Evolutionary conservation across 2,329 filamentous ascomycete genomes (phyloP).

Genomic region (Calonectria montana): DNA sequence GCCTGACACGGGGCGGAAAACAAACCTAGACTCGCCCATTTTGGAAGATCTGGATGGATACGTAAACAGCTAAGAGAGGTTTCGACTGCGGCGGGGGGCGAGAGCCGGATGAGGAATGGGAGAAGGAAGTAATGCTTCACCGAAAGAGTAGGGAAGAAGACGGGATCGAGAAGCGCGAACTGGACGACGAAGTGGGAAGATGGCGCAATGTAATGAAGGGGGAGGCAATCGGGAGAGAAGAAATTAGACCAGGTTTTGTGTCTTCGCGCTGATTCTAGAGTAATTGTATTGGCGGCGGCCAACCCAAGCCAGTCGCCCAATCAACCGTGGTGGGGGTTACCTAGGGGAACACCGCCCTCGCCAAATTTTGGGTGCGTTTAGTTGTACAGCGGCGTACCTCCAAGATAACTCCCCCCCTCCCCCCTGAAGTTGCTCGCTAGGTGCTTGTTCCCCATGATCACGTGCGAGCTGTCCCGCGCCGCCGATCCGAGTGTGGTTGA

Average conservation of each 20-base stretch:
- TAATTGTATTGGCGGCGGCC: constrained; percentile 31
- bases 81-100: constrained; percentile 6
- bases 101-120: constrained; percentile 12
- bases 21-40: constrained; percentile 62
- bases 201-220: constrained; percentile 32
- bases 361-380: constrained; percentile 25
- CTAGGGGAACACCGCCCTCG: constrained; percentile 26
- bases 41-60: constrained; percentile 45
- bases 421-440: constrained; percentile 24
- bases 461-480: constrained; percentile 18
- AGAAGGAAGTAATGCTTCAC: constrained; percentile 17
- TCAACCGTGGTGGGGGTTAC: constrained; percentile 47
- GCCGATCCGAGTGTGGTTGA: neutral
- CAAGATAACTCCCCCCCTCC: constrained; percentile 19
- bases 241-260: constrained; percentile 41
- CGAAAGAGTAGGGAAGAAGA: constrained; percentile 16
- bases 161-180: constrained; percentile 18
- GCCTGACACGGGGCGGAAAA: constrained; percentile 28
- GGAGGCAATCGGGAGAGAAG: constrained; percentile 37
- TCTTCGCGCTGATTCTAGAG: constrained; percentile 42
- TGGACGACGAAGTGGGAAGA: constrained; percentile 25
- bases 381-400: constrained; percentile 30
- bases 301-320: constrained; percentile 42
- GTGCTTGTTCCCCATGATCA: constrained; percentile 25
- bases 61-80: constrained; percentile 20